Conservation (phyloP, 2,329 filamentous ascomycete genomes). For the Chaetomiaceae sp. region DNA sequence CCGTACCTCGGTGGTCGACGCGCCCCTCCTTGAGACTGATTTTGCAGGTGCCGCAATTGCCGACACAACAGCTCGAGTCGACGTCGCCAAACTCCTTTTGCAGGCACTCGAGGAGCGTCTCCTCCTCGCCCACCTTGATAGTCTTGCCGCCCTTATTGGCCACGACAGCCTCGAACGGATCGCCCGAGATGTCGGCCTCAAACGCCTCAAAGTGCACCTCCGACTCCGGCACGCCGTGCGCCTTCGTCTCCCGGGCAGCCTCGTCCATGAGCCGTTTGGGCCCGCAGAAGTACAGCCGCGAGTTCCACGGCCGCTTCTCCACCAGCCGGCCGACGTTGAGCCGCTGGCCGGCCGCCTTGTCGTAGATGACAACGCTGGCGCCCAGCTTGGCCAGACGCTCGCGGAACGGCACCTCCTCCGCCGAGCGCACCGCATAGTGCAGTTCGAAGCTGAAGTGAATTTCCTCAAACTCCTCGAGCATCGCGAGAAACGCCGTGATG, state of each 20-base stretch:
- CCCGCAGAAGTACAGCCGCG: slow-evolving; percentile 56
- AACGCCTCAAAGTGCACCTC: slow-evolving; percentile 59
- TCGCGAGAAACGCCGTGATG: slow-evolving; percentile 56
- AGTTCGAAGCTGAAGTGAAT: slow-evolving; percentile 47
- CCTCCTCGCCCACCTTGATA: slow-evolving; percentile 42
- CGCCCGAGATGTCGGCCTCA: slow-evolving; percentile 45
- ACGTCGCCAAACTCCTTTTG: slow-evolving; percentile 38
- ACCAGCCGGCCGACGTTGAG: slow-evolving; percentile 47
- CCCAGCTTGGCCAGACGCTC: slow-evolving; percentile 39
- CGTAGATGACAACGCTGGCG: slow-evolving; percentile 44
- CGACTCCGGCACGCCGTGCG: slow-evolving; percentile 38
- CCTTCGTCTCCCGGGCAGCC: slow-evolving; percentile 36
- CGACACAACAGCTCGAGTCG: slow-evolving; percentile 46
- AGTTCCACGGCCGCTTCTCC: slow-evolving; percentile 42
- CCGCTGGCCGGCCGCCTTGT: slow-evolving; percentile 42
- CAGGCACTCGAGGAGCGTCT: slow-evolving; percentile 45
- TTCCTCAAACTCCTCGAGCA: slow-evolving; percentile 36
- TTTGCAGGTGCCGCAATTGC: slow-evolving; percentile 49
- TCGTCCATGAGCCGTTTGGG: slow-evolving; percentile 52
- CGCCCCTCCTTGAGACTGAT: slow-evolving; percentile 36
- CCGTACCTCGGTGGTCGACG: slow-evolving; percentile 46
- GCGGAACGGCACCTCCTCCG: slow-evolving; percentile 49
- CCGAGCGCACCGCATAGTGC: slow-evolving; percentile 52
- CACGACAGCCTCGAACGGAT: slow-evolving; percentile 54
- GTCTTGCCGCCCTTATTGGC: slow-evolving; percentile 33